Base-by-base conservation (phyloP, 257 asterid genomes). In the Solanum sejunctum region DNA sequence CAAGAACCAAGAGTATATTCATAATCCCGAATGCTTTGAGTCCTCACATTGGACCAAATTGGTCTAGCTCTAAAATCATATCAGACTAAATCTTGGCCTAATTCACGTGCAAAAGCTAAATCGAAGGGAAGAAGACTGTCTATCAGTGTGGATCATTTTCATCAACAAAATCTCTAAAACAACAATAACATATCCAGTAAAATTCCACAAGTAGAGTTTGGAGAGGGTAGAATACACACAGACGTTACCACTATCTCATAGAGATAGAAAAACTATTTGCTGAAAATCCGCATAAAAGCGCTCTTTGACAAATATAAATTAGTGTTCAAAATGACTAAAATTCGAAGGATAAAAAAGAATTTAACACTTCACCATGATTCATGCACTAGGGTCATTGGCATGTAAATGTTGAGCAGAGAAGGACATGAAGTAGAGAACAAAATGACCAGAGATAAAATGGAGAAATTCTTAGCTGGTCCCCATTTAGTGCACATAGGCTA, bases 401-500 rank as follows among this genome's bases (percentile, higher is more conserved):
- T 23, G 82, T 23, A 77, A 86, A 23, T 84, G 83, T 77, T 86
- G 86, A 86, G 49, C 83, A 69, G 84, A 80, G 60, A 28, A 21
- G 47, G 21, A 63, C 81, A 78, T 66, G 54, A 51, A 51, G 61
- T 72, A 49, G 71, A 67, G 72, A 77, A 36, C 69, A 49, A 58
- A 56, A 82, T 84, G 86, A 87, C 45, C 10, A 63, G 28, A 61
- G 56, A 54, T 12, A 10, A 80, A 61, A 49, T 9, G 47, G 4
- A 51, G 26, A 77, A 77, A 77, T 52, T 26, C 63, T 77, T 51
- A 51, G 82, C 26, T 51, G 82, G 82, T 51, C 82, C 61, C 64
- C 47, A 51, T 51, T 0, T 77, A 15, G 26, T 52, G 10, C 0
- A 77, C 6, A 75, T 45, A 64, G 81, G 67, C 39, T 67, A 39